phyloP scores from a whole-genome alignment of 768 basidiomycete genomes.

The Mycena venus region DNA sequence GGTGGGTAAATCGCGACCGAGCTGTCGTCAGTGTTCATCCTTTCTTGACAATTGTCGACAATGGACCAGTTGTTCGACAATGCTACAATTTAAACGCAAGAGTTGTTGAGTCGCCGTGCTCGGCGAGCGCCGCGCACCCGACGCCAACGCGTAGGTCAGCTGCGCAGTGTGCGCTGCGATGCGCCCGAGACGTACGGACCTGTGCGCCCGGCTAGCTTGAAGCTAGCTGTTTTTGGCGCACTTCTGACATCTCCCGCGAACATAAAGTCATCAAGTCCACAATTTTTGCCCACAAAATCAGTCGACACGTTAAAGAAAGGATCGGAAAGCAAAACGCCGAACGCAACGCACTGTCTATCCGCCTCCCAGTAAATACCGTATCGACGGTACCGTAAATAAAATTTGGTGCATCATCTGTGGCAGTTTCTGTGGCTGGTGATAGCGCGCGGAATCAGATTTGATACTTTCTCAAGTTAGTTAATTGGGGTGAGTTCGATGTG shows the following conservation, averaged over 20 bases:
- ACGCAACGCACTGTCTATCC: constrained; percentile 16
- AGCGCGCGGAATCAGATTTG: neutral
- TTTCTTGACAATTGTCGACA: neutral
- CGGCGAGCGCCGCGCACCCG: neutral
- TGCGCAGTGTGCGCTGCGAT: neutral
- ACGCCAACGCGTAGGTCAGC: neutral
- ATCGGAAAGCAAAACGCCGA: neutral
- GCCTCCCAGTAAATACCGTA: too few relatives aligned
- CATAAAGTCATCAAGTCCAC: too few relatives aligned
- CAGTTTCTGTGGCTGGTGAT: neutral
- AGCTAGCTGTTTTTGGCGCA: constrained; percentile 5
- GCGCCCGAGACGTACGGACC: neutral
- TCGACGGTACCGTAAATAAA: neutral
- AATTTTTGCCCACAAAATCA: neutral
- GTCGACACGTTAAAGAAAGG: neutral
- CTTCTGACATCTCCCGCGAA: constrained; percentile 1
- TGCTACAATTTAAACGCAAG: neutral
- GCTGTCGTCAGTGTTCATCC: neutral
- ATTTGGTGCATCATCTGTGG: neutral
- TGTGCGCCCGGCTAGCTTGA: neutral
- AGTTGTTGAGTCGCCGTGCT: neutral
- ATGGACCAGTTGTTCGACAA: neutral
- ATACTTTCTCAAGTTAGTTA: neutral
- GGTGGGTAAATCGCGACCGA: neutral
- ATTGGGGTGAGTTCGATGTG: neutral